A percentile compares a stretch with the other conserved stretches of the same genome.
phyloP scores from a whole-genome alignment of 2,329 filamentous ascomycete genomes.

The Clonostachys chloroleuca region DNA sequence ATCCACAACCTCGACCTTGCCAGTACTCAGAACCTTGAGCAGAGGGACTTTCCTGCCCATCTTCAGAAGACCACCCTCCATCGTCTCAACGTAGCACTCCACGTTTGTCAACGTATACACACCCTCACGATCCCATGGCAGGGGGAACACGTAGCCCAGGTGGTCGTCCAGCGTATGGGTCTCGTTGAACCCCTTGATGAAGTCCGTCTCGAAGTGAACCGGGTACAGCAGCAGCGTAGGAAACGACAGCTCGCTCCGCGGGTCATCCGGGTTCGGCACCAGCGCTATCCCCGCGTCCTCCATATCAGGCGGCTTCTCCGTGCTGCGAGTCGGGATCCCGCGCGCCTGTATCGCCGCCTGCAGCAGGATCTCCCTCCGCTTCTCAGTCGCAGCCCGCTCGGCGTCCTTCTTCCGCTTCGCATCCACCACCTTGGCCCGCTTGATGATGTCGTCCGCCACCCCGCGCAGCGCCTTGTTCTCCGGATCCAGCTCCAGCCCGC shows the following conservation, averaged over 20 bases:
- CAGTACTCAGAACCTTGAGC: constrained; percentile 68
- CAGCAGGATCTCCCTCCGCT: constrained; percentile 56
- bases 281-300: constrained; percentile 75
- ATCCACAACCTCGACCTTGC: constrained; percentile 84
- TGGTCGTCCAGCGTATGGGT: constrained; percentile 71
- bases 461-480: constrained; percentile 62
- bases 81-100: constrained; percentile 88
- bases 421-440: constrained; percentile 49
- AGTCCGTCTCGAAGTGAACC: constrained; percentile 75
- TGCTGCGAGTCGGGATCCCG: constrained; percentile 64
- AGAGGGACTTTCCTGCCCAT: constrained; percentile 81
- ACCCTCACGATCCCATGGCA: constrained; percentile 74
- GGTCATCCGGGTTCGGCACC: constrained; percentile 67
- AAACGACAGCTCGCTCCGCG: constrained; percentile 67
- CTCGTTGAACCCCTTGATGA: constrained; percentile 84
- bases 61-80: constrained; percentile 75
- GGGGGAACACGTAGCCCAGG: constrained; percentile 77
- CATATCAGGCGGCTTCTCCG: constrained; percentile 74
- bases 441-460: constrained; percentile 59
- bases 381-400: constrained; percentile 48
- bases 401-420: constrained; percentile 51
- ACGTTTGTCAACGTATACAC: constrained; percentile 63
- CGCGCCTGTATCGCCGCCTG: constrained; percentile 62
- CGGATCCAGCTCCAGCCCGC: constrained; percentile 69
- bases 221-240: constrained; percentile 86